phyloP scores from a whole-genome alignment of 805 yeast genomes.

The Monosporozyma yasuniensis region DNA sequence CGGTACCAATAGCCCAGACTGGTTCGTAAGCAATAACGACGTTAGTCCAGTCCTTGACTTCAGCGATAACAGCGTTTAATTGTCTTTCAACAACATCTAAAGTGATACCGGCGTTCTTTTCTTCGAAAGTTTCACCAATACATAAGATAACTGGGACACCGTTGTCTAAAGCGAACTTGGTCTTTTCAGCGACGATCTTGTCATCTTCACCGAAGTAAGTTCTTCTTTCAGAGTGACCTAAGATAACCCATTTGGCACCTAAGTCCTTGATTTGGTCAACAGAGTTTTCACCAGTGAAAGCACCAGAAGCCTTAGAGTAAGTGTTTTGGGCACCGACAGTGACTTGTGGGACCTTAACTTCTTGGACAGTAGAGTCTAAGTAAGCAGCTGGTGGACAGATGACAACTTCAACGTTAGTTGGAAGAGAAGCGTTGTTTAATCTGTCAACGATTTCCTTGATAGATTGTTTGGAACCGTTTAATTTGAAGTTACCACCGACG shows the following conservation, averaged over 20 bases:
- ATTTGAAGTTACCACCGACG: slow-evolving; percentile 98
- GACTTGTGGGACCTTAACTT: slow-evolving; percentile 63
- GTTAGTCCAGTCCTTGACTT: slow-evolving; percentile 80
- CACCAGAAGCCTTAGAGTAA: slow-evolving; percentile 83
- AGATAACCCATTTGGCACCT: slow-evolving; percentile 88
- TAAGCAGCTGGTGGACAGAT: slow-evolving; percentile 95
- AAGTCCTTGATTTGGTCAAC: slow-evolving; percentile 82
- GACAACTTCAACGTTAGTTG: slow-evolving; percentile 81
- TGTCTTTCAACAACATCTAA: slow-evolving; percentile 82
- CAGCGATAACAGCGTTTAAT: slow-evolving; percentile 76
- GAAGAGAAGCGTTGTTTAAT: slow-evolving; percentile 71
- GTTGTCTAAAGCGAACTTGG: slow-evolving; percentile 83
- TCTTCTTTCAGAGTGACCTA: slow-evolving; percentile 99
- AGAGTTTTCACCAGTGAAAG: slow-evolving; percentile 95
- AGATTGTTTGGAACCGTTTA: slow-evolving; percentile 89
- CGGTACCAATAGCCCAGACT: slow-evolving; percentile 99
- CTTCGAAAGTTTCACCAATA: slow-evolving; percentile 95
- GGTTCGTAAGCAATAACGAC: slow-evolving; percentile 98
- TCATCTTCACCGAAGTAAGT: slow-evolving; percentile 83
- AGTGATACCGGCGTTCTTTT: slow-evolving; percentile 83
- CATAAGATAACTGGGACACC: slow-evolving; percentile 91
- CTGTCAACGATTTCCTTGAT: slow-evolving; percentile 74
- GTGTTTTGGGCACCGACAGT: slow-evolving; percentile 87
- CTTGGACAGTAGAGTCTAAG: slow-evolving; percentile 63
- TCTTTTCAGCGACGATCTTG: slow-evolving; percentile 86